Conservation (phyloP, 192 early-diverging fungal species). For the Borealophlyctis nickersoniae region DNA sequence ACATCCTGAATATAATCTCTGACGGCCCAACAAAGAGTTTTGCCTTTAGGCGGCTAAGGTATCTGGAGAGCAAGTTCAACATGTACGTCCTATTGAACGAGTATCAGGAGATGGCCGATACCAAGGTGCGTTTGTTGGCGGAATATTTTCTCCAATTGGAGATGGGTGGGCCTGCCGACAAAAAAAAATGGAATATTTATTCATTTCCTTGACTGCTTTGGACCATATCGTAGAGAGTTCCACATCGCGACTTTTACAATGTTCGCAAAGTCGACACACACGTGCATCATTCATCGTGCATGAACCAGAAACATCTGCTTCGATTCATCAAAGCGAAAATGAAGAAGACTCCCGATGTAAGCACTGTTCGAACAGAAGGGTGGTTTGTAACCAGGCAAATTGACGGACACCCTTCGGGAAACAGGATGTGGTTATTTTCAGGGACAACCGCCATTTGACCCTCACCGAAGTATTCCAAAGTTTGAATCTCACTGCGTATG, state of each 20-base stretch:
- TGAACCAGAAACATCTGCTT: conserved; percentile 95
- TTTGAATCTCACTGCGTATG: conserved; percentile 89
- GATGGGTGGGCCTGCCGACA: not conserved
- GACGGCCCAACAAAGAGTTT: conserved; percentile 93
- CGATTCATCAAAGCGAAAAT: conserved; percentile 94
- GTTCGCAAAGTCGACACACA: conserved; percentile 97
- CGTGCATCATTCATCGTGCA: conserved; percentile 88
- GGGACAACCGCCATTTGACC: conserved; percentile 80
- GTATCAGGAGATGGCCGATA: conserved; percentile 88
- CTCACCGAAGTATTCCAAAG: conserved; percentile 81
- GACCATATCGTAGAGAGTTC: conserved; percentile 54
- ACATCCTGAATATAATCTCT: conserved; percentile 67
- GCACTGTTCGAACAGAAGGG: too few relatives aligned
- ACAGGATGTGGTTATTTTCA: conserved; percentile 75
- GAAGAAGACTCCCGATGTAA: conserved; percentile 66
- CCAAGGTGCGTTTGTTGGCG: conserved; percentile 55
- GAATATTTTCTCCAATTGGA: conserved; percentile 3
- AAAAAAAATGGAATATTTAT: not conserved
- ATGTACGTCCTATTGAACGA: conserved; percentile 91
- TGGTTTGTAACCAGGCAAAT: too few relatives aligned
- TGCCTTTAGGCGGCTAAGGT: conserved; percentile 82
- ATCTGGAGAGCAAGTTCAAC: conserved; percentile 89
- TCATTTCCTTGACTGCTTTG: not conserved
- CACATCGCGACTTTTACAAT: conserved; percentile 96
- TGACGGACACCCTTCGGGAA: too few relatives aligned